These are phyloP conservation scores for Amoebophrya sp. DNA, from an alignment of 169 alveolate genomes.

Conservation along the genomic window DNA sequence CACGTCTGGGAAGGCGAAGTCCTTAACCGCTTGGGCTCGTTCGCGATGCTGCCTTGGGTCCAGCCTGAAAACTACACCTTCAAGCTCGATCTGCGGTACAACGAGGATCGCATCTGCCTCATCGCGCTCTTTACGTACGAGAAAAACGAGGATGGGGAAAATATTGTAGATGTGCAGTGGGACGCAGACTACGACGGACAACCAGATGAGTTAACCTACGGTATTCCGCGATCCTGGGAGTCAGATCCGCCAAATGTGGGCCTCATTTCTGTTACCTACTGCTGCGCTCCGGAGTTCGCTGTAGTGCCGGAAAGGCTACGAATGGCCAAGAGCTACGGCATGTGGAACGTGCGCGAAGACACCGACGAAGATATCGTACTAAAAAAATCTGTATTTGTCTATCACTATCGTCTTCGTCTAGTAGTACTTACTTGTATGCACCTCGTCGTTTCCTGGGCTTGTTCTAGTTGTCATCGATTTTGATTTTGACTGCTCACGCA, in stretches of 20 bases:
- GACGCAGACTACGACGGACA: conserved; percentile 5
- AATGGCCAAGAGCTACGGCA: background rate
- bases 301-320: background rate
- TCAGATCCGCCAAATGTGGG: background rate
- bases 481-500: background rate
- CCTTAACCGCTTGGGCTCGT: background rate
- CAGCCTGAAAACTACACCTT: conserved; percentile 23
- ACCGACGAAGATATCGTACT: background rate
- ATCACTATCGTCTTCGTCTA: no score
- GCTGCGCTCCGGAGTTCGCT: background rate
- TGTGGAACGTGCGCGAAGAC: background rate
- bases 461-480: background rate
- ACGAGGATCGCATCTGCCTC: background rate
- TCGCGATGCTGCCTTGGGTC: conserved; percentile 21
- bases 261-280: background rate
- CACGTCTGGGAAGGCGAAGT: background rate
- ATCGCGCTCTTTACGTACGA: background rate
- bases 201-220: background rate
- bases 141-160: background rate
- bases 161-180: background rate
- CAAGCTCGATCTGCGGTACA: background rate
- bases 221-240: background rate
- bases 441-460: background rate
- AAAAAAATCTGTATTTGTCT: no score
- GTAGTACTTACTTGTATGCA: no score